Evolutionary conservation across 2,329 filamentous ascomycete genomes (phyloP).

Genomic region (Colletotrichum shisoi): DNA sequence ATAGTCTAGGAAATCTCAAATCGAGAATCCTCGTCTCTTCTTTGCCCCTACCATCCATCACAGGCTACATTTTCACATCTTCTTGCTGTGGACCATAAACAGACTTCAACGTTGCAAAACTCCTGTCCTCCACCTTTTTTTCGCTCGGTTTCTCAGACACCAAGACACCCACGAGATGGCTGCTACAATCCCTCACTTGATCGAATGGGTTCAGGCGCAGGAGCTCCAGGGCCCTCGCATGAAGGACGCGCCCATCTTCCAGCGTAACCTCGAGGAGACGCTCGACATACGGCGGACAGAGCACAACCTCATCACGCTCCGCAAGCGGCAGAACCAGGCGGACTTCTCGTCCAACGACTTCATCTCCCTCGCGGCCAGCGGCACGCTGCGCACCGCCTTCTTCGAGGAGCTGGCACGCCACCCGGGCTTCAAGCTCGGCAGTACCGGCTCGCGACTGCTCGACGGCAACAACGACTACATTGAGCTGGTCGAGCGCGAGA

Average conservation of each 20-base stretch:
- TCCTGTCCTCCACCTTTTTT: no score
- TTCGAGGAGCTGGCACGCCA: conserved; percentile 57
- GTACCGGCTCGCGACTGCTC: conserved; percentile 68
- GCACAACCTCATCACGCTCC: conserved; percentile 43
- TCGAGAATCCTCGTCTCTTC: no score
- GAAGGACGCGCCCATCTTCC: conserved; percentile 33
- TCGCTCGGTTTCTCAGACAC: no score
- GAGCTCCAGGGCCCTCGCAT: conserved; percentile 1
- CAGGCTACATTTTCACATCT: no score
- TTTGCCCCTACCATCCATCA: no score
- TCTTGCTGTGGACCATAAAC: no score
- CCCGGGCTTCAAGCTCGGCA: conserved; percentile 53
- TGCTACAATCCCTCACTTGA: no score
- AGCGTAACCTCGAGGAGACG: conserved; percentile 48
- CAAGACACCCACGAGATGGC: no score
- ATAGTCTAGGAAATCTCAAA: no score
- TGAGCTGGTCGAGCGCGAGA: conserved; percentile 61
- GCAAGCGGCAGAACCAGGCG: conserved; percentile 26
- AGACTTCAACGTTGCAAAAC: no score
- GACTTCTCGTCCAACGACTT: conserved; percentile 65
- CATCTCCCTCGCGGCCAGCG: conserved; percentile 63
- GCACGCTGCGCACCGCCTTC: conserved; percentile 56
- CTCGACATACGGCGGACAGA: conserved; percentile 44
- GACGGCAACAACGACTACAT: conserved; percentile 71
- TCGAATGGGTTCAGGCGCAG: conserved; percentile 10